Conservation (phyloP, 495 filamentous ascomycete genomes). For the Hyaloscypha variabilis region DNA sequence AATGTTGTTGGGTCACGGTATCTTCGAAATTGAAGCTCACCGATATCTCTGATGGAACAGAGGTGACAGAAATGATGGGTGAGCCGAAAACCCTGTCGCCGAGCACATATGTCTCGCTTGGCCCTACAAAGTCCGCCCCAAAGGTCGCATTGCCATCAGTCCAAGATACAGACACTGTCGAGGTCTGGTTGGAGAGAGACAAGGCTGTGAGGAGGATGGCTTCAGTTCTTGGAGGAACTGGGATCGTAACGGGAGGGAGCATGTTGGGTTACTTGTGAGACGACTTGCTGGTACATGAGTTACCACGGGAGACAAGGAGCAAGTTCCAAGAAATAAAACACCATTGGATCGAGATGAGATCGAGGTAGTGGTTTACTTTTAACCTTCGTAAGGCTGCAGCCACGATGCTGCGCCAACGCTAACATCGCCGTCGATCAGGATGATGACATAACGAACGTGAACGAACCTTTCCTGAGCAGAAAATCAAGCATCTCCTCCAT, state of each 20-base stretch:
- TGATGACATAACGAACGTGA: neutral
- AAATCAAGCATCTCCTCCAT: neutral
- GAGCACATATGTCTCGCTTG: neutral
- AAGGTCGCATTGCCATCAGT: constrained; percentile 7
- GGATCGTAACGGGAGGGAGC: neutral
- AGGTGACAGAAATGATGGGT: neutral
- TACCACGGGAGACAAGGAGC: neutral
- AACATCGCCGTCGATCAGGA: neutral
- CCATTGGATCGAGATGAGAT: neutral
- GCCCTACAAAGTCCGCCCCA: constrained; percentile 1
- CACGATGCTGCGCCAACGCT: neutral
- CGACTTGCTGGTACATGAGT: neutral
- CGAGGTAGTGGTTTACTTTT: neutral
- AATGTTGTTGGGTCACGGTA: neutral
- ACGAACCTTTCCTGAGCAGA: neutral
- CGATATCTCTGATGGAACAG: neutral
- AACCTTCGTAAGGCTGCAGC: neutral
- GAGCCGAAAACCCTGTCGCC: constrained; percentile 3
- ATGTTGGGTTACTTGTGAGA: neutral
- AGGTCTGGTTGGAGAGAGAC: neutral
- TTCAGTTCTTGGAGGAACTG: neutral
- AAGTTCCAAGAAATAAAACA: neutral
- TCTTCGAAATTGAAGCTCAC: neutral
- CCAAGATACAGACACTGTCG: constrained; percentile 8
- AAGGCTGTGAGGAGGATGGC: constrained; percentile 9